Base-by-base conservation (phyloP, 1,284 basidiomycete genomes). In the Peniophora sp. region DNA sequence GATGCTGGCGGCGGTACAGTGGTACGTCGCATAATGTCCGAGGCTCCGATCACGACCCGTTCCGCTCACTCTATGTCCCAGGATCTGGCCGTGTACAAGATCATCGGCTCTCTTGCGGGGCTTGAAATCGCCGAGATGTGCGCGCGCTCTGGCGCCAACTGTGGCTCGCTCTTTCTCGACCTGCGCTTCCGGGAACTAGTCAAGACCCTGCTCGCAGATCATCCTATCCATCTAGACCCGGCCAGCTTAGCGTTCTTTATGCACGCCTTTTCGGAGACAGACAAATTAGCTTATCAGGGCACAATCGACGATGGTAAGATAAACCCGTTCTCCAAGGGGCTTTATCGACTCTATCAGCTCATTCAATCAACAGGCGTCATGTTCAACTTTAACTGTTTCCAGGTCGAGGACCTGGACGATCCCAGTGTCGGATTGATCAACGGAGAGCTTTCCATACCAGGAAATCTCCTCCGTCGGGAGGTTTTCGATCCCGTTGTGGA, bases 111-210 rank as follows among this genome's bases (percentile, higher is more conserved):
- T 57, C 72, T 87, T 62, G 69, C 79, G 6, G 78, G 79, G 58
- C 74, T 92, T 15, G 88, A 92, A 63, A 91, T 92, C 52, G 89
- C 88, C 46, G 88, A 92, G 66, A 84, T 90, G 67, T 87, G 85
- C 56, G 86, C 87, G 11, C 75, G 88, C 47, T 88, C 83, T 39
- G 88, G 88, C 3, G 83, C 86, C 1, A 90, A 88, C 60, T 90
- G 87, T 56, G 89, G 88, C 22, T 86, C 83, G 54, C 70, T 92
- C 43, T 91, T 91, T 68, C 76, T 92, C 52, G 89, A 92, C 67
- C 68, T 92, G 49, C 77, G 88, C 54, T 92, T 92, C 69, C 76
- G 83, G 22, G 85, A 86, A 56, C 75, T 92, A 10, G 83, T 92
- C 49, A 78, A 76, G 55, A 76, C 73, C 55, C 72, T 88, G 57